Evolutionary conservation across 495 filamentous ascomycete genomes (phyloP).

Genomic region (Platismatia glauca): DNA sequence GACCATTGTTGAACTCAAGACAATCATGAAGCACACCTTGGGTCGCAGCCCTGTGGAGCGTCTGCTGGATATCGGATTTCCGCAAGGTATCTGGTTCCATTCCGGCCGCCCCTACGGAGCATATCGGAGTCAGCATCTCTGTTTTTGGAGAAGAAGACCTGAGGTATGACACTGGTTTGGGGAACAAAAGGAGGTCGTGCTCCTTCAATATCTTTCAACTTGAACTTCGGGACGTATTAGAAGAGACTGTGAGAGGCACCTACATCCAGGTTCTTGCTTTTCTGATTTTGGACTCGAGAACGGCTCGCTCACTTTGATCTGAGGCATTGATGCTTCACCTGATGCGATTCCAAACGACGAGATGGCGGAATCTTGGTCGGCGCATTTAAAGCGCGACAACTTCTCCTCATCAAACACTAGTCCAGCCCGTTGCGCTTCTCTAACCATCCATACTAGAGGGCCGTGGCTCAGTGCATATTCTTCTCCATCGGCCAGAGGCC

Average conservation of each 20-base stretch:
- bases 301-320: slow-evolving; percentile 16
- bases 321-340: slow-evolving; percentile 1
- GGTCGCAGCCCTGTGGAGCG: slow-evolving; percentile 50
- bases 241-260: background rate
- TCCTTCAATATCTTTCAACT: background rate
- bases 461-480: slow-evolving; percentile 58
- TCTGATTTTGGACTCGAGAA: slow-evolving; percentile 21
- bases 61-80: slow-evolving; percentile 40
- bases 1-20: slow-evolving; percentile 56
- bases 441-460: slow-evolving; percentile 77
- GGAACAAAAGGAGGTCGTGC: background rate
- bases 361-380: slow-evolving; percentile 35
- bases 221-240: background rate
- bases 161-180: background rate
- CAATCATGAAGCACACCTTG: slow-evolving; percentile 67
- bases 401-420: slow-evolving; percentile 62
- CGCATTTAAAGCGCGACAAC: slow-evolving; percentile 56
- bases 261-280: slow-evolving; percentile 13
- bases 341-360: slow-evolving; percentile 1
- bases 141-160: background rate
- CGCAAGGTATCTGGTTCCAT: slow-evolving; percentile 16
- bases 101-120: slow-evolving; percentile 7
- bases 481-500: slow-evolving; percentile 52
- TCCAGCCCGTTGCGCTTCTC: slow-evolving; percentile 66
- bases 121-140: background rate